Conservation (phyloP, 2,329 filamentous ascomycete genomes). For the Scedosporium minutisporum region DNA sequence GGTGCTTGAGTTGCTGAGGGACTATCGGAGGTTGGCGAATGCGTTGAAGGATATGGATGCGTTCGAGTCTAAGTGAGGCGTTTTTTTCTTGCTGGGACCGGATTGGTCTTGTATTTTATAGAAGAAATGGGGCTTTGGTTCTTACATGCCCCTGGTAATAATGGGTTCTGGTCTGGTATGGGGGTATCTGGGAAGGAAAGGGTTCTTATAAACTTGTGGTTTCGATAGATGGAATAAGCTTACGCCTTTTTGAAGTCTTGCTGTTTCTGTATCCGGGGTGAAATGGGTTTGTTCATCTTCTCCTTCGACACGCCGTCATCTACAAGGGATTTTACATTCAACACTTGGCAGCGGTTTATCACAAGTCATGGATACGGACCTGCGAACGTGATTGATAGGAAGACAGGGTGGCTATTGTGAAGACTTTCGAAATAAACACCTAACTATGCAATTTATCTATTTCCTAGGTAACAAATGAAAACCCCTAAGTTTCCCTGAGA, state of each 20-base stretch:
- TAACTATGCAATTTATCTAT: constrained; percentile 2
- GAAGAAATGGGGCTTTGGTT: neutral
- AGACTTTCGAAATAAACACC: neutral
- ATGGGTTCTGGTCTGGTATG: too few species aligned
- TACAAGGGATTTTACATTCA: too few species aligned
- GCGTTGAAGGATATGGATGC: constrained; percentile 54
- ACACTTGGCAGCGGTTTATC: too few species aligned
- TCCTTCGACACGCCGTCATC: too few species aligned
- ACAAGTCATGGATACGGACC: too few species aligned
- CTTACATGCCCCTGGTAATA: too few species aligned
- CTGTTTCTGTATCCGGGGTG: too few species aligned
- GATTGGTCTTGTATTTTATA: neutral
- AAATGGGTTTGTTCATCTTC: too few species aligned
- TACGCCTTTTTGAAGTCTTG: too few species aligned
- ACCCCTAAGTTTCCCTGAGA: neutral
- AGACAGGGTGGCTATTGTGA: neutral
- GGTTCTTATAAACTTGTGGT: too few species aligned
- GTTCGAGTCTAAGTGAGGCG: constrained; percentile 29
- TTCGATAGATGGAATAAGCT: too few species aligned
- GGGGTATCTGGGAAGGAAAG: too few species aligned
- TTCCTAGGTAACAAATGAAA: neutral
- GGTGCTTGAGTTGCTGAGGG: constrained; percentile 59
- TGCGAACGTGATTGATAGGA: neutral
- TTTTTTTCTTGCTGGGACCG: neutral
- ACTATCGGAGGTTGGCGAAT: constrained; percentile 63